Conservation (phyloP, 192 early-diverging fungal species). For the Gryganskiella cystojenkinii region DNA sequence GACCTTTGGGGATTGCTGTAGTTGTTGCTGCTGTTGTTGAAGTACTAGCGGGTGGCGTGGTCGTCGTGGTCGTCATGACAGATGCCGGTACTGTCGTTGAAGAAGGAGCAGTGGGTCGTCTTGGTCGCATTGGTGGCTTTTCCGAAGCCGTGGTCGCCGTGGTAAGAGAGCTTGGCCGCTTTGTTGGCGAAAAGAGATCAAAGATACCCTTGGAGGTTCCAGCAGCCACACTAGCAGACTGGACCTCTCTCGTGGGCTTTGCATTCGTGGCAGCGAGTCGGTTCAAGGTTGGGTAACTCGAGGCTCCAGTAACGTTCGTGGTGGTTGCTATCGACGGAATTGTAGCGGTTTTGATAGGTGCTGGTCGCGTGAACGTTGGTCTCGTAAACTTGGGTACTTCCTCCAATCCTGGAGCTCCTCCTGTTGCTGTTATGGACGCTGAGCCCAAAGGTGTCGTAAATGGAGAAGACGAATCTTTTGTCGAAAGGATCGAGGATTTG, state of each 20-base stretch:
- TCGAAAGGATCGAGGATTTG: slow-evolving; percentile 5
- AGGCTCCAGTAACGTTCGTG: no score
- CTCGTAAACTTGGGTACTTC: background rate
- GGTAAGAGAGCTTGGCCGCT: background rate
- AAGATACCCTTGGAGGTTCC: slow-evolving; percentile 15
- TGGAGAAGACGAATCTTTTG: background rate
- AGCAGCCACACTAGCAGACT: background rate
- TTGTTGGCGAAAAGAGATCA: background rate
- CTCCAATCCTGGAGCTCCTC: no score
- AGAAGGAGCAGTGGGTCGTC: slow-evolving; percentile 2
- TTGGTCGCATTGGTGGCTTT: background rate
- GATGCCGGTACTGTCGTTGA: slow-evolving; percentile 5
- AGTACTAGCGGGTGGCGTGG: no score
- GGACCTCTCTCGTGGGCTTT: slow-evolving; percentile 10
- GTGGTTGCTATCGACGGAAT: background rate
- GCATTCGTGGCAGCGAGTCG: background rate
- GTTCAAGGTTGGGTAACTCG: slow-evolving; percentile 9
- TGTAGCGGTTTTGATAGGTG: slow-evolving; percentile 17
- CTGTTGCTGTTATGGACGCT: background rate
- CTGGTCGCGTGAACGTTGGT: slow-evolving; percentile 7
- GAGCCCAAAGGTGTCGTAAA: background rate
- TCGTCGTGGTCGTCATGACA: no score
- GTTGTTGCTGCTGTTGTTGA: no score
- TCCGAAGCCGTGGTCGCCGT: background rate
- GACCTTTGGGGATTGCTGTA: background rate